Percentiles rank a stretch among this genome's conserved stretches.
Conservation (phyloP, 805 yeast species). For the Saccharomycopsis sp. region DNA sequence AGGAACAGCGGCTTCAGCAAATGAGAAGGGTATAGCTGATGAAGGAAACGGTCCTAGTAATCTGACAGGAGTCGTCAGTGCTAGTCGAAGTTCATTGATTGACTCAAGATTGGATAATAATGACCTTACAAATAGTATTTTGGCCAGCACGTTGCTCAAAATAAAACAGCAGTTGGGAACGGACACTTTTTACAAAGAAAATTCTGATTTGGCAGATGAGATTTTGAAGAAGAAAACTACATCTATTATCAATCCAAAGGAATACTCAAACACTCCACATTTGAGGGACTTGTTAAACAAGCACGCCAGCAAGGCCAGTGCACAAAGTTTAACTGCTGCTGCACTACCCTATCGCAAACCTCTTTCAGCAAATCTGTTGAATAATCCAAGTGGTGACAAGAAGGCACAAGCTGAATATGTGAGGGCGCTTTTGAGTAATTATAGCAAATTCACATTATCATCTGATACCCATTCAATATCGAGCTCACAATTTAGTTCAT, state of each 20-base stretch:
- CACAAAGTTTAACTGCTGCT: background rate
- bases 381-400: background rate
- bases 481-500: background rate
- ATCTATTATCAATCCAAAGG: constrained; percentile 2
- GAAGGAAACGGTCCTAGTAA: too few species aligned
- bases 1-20: background rate
- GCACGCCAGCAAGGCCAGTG: constrained; percentile 6
- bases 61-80: background rate
- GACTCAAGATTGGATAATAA: constrained; percentile 2
- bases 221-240: constrained; percentile 2
- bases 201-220: constrained; percentile 5
- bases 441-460: background rate
- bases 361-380: too few species aligned
- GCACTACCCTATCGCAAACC: background rate
- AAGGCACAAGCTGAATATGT: background rate
- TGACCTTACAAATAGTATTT: constrained; percentile 1
- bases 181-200: background rate
- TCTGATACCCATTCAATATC: too few species aligned
- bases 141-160: constrained; percentile 3
- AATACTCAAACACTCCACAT: constrained; percentile 11
- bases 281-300: constrained; percentile 9
- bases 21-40: too few species aligned
- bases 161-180: constrained; percentile 1
- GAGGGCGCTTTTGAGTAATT: too few species aligned
- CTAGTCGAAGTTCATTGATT: background rate